These are phyloP conservation scores for Fusarium miscanthi DNA, from an alignment of 2,329 filamentous ascomycete species.

Conservation along the genomic window DNA sequence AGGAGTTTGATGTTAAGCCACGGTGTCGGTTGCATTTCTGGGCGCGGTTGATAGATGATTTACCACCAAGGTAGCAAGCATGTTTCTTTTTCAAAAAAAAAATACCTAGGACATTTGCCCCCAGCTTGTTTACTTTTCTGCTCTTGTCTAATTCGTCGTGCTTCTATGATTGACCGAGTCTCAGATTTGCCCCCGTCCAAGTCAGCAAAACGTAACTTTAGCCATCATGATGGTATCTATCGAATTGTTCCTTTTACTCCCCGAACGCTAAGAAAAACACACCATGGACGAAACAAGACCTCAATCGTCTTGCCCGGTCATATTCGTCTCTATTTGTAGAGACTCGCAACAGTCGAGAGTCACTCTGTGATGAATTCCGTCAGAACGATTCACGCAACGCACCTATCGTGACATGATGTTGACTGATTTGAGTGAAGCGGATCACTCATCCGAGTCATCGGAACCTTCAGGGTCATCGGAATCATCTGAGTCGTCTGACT, in stretches of 20 bases:
- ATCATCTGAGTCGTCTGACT: background rate
- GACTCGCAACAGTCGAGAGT: background rate
- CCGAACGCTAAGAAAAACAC: slow-evolving; percentile 1
- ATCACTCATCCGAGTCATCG: slow-evolving; percentile 1
- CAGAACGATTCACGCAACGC: background rate
- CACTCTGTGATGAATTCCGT: background rate
- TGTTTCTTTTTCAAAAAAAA: slow-evolving; percentile 3
- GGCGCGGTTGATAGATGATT: slow-evolving; percentile 23
- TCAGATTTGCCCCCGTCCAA: background rate
- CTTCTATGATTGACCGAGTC: slow-evolving; percentile 6
- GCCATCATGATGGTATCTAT: slow-evolving; percentile 4
- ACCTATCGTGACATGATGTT: background rate
- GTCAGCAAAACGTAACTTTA: slow-evolving; percentile 22
- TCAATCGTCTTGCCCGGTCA: background rate
- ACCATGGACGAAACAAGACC: background rate
- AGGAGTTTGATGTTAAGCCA: background rate
- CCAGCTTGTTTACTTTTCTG: slow-evolving; percentile 5
- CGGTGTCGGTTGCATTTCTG: slow-evolving; percentile 19
- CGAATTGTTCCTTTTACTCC: slow-evolving; percentile 1
- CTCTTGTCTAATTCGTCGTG: background rate
- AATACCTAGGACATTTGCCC: slow-evolving; percentile 15
- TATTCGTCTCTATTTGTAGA: background rate
- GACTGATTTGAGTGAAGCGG: background rate
- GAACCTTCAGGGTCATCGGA: background rate
- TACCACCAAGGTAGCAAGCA: slow-evolving; percentile 23